Base-by-base conservation (phyloP, 2,329 filamentous ascomycete species). In the Fusarium kyushuense region DNA sequence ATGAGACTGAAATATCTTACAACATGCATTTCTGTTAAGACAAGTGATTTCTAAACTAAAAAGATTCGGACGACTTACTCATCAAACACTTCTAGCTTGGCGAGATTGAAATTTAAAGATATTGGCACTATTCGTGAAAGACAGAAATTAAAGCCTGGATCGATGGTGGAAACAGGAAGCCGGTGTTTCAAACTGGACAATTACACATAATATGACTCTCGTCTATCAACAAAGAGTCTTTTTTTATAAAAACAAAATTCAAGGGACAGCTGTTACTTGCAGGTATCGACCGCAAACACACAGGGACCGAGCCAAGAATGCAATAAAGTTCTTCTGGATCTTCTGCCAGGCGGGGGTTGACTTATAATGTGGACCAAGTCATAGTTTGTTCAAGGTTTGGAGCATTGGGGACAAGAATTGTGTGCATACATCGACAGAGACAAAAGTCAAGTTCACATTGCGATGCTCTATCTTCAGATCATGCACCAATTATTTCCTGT, bases 401-500 rank as follows among this genome's bases (percentile, higher is more conserved):
- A 38, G 32, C 29, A 47, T 48, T 19, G 14, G n/a, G n/a, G 49
- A 56, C 42, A 47, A 63, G 27, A 25, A 19, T 21, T 41, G 29
- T 49, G 12, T 14, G 11, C 25, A 36, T 35, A 36, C 14, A 36
- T n/a, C 13, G 35, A n/a, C n/a, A n/a, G n/a, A n/a, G 35, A 35
- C 21, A 6, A 19, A 47, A n/a, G 27, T 16, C 17, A 16, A 19
- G 13, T 23, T 47, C 19, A n/a, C 12, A 17, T 25, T 33, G 21
- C 32, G 19, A 38, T 33, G 19, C 38, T 53, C 38, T 53, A n/a
- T 32, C 48, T 35, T 47, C 33, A 25, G 21, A 53, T 53, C 13
- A 33, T 29, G 40, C 30, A 47, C 46, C 45, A 46, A 53, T 46
- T 59, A 27, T 42, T 48, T 43, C 42, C 35, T 30, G 30, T 57